phyloP scores from a whole-genome alignment of 805 yeast species.

The Metschnikowia lachancei region DNA sequence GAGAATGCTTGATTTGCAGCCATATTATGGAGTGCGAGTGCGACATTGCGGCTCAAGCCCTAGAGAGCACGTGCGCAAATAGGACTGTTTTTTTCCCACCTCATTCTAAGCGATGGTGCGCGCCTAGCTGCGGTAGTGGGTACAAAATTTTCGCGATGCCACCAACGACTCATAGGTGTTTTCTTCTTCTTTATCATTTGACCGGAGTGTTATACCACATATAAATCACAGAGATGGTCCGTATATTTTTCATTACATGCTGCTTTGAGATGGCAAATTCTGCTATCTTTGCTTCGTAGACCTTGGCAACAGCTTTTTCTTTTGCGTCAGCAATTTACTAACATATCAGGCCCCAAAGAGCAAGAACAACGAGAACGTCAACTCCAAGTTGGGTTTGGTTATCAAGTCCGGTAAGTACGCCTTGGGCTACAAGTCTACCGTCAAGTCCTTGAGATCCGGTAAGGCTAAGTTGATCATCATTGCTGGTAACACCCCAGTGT shows the following conservation, averaged over 20 bases:
- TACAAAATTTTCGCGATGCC: slow-evolving; percentile 17
- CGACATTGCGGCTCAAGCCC: slow-evolving; percentile 12
- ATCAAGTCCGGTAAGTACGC: slow-evolving; percentile 99
- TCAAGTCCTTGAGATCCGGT: slow-evolving; percentile 97
- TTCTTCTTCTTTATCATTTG: slow-evolving; percentile 29
- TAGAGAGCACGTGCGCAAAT: slow-evolving; percentile 14
- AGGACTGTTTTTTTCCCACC: slow-evolving; percentile 11
- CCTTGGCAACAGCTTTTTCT: not conserved
- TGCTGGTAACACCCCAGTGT: slow-evolving; percentile 99
- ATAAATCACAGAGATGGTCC: slow-evolving; percentile 86
- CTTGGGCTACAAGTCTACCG: slow-evolving; percentile 98
- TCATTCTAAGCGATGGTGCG: too few relatives aligned
- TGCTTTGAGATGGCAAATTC: not conserved
- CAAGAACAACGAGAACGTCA: slow-evolving; percentile 91
- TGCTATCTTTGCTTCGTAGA: not conserved
- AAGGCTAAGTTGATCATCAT: slow-evolving; percentile 97
- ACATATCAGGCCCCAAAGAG: slow-evolving; percentile 86
- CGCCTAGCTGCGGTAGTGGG: slow-evolving; percentile 9
- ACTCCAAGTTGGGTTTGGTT: slow-evolving; percentile 96
- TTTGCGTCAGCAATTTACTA: slow-evolving; percentile 32
- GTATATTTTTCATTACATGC: slow-evolving; percentile 43
- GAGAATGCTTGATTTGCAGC: slow-evolving; percentile 5
- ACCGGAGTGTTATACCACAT: slow-evolving; percentile 86
- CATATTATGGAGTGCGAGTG: not conserved
- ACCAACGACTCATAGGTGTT: not conserved